Conservation (phyloP, 441 rosid species). For the Gossypium gossypioides region DNA sequence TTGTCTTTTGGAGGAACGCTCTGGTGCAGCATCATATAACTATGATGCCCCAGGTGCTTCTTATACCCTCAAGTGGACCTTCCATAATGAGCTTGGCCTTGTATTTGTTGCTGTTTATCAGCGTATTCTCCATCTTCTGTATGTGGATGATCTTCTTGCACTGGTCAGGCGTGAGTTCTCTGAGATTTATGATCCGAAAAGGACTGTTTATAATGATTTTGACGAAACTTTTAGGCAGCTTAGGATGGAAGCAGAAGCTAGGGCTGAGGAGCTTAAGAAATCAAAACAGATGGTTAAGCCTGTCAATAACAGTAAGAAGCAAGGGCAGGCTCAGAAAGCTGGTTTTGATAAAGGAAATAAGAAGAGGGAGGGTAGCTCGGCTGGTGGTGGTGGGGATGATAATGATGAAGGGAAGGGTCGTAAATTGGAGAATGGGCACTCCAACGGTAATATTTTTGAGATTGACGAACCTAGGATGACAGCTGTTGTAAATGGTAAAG, state of each 20-base stretch:
- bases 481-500: slow-evolving; percentile 63
- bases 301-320: slow-evolving; percentile 44
- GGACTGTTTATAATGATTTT: slow-evolving; percentile 51
- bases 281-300: slow-evolving; percentile 49
- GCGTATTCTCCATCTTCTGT: slow-evolving; percentile 71
- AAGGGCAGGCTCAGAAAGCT: slow-evolving; percentile 46
- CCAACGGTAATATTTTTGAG: slow-evolving; percentile 35
- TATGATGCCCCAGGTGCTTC: slow-evolving; percentile 74
- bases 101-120: slow-evolving; percentile 94
- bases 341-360: slow-evolving; percentile 56
- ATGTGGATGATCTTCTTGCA: slow-evolving; percentile 78
- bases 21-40: slow-evolving; percentile 63
- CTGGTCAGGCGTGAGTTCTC: slow-evolving; percentile 66
- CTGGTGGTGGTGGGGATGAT: slow-evolving; percentile 43
- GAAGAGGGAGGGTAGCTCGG: slow-evolving; percentile 30
- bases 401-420: slow-evolving; percentile 27
- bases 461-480: slow-evolving; percentile 34
- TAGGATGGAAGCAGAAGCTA: slow-evolving; percentile 80
- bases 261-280: slow-evolving; percentile 76
- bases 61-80: slow-evolving; percentile 90
- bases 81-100: slow-evolving; percentile 86
- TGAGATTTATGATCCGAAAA: slow-evolving; percentile 65
- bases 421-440: slow-evolving; percentile 56
- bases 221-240: slow-evolving; percentile 83
- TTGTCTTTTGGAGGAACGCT: slow-evolving; percentile 90